Percentiles rank a stretch among this genome's conserved stretches.
Conservation (phyloP, 805 yeast species). For the Yueomyces sinensis region DNA sequence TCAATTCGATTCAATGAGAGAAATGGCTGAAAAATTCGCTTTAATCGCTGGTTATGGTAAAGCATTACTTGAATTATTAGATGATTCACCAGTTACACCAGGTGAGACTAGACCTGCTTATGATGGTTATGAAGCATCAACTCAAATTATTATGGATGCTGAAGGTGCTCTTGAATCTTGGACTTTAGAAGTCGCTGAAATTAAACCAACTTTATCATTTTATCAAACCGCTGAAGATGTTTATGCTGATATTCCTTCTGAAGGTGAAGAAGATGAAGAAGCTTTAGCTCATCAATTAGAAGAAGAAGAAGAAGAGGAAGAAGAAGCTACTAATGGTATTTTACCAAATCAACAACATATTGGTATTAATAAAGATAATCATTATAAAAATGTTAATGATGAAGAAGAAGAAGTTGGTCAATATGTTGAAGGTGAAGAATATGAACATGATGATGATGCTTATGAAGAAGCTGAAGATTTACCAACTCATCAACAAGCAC, state of each 20-base stretch:
- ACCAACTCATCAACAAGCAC: background rate
- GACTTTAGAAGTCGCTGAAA: conserved; percentile 93
- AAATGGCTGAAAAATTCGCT: conserved; percentile 90
- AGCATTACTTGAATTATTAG: conserved; percentile 88
- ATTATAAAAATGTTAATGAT: conserved; percentile 16
- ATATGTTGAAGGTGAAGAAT: conserved; percentile 1
- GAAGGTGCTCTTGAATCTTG: conserved; percentile 91
- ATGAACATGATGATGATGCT: conserved; percentile 1
- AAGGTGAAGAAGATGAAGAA: conserved; percentile 29
- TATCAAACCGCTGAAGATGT: conserved; percentile 61
- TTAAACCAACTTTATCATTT: conserved; percentile 83
- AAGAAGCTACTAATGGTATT: conserved; percentile 20
- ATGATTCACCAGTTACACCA: conserved; percentile 95
- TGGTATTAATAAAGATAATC: conserved; percentile 16
- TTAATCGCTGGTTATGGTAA: conserved; percentile 98
- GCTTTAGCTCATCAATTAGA: conserved; percentile 17
- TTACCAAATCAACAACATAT: conserved; percentile 14
- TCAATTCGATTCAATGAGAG: conserved; percentile 92
- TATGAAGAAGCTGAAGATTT: conserved; percentile 1
- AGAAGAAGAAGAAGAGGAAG: conserved; percentile 2
- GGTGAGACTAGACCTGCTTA: conserved; percentile 98
- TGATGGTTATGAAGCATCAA: conserved; percentile 96
- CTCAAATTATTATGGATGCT: conserved; percentile 94
- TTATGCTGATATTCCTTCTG: conserved; percentile 36
- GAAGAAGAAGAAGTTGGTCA: conserved; percentile 9